phyloP scores from a whole-genome alignment of 2,329 filamentous ascomycete genomes.

The Emmonsia crescens region DNA sequence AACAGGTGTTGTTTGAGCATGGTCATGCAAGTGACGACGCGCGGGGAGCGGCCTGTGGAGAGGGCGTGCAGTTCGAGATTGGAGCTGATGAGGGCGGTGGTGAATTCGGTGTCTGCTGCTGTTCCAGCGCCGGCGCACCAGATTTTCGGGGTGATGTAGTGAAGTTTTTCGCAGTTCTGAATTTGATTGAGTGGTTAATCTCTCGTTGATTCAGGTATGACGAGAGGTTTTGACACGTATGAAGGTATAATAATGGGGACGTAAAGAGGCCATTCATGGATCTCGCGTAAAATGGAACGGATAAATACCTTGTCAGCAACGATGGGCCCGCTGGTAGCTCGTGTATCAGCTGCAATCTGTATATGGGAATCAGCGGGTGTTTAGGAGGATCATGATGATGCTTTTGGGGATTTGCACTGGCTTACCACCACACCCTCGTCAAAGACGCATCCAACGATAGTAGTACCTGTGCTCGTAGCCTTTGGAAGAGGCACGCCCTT shows the following conservation, averaged over 20 bases:
- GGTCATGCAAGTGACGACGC: conserved; percentile 98
- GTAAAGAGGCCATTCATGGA: neutral
- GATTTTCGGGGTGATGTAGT: conserved; percentile 97
- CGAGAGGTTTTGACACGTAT: neutral
- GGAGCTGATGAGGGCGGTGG: conserved; percentile 94
- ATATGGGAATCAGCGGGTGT: conserved; percentile 17
- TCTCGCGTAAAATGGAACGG: neutral
- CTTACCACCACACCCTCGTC: conserved; percentile 89
- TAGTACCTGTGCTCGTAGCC: conserved; percentile 96
- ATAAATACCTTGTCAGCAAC: conserved; percentile 80
- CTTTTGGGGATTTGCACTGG: conserved; percentile 14
- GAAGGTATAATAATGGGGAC: neutral
- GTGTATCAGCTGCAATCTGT: conserved; percentile 92
- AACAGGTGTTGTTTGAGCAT: conserved; percentile 99
- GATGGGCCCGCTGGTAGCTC: conserved; percentile 93
- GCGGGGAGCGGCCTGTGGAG: conserved; percentile 89
- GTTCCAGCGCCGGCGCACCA: conserved; percentile 98
- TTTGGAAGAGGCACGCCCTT: conserved; percentile 90
- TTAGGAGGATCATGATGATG: neutral
- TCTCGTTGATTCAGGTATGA: neutral
- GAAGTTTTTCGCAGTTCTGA: conserved; percentile 97
- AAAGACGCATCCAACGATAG: conserved; percentile 94
- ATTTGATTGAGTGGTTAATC: neutral
- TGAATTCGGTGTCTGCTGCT: conserved; percentile 97
- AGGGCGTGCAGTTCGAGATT: conserved; percentile 96